Percentiles rank a stretch among this genome's conserved stretches.
Evolutionary conservation across 1,139 yeast species (phyloP).

Genomic region (Protomyces inouyei): DNA sequence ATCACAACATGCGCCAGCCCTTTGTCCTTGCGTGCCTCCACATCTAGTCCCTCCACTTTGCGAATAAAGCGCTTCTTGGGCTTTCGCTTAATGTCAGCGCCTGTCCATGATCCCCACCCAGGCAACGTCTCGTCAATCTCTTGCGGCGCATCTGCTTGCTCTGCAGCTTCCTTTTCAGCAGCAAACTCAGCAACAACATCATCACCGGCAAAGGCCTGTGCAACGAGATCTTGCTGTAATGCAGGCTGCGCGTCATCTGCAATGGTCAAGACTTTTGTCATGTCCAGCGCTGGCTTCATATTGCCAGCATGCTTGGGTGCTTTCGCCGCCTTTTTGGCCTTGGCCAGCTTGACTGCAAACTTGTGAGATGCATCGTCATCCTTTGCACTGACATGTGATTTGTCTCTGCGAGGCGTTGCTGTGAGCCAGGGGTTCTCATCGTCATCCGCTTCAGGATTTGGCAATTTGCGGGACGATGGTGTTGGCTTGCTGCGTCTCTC

Average conservation of each 20-base stretch:
- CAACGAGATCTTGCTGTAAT: slow-evolving; percentile 72
- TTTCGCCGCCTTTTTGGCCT: slow-evolving; percentile 30
- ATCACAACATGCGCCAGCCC: slow-evolving; percentile 74
- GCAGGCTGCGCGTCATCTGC: slow-evolving; percentile 27
- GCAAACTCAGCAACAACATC: slow-evolving; percentile 74
- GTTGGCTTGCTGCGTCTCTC: not conserved
- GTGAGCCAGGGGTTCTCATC: slow-evolving; percentile 18
- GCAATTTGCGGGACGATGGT: no score
- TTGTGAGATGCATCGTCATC: slow-evolving; percentile 38
- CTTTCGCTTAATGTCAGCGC: slow-evolving; percentile 39
- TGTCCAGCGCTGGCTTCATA: slow-evolving; percentile 1
- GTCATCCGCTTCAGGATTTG: not conserved
- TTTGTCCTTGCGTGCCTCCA: slow-evolving; percentile 72
- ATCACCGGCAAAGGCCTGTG: slow-evolving; percentile 96
- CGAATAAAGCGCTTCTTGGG: slow-evolving; percentile 55
- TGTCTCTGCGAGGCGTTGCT: slow-evolving; percentile 35
- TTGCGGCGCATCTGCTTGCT: slow-evolving; percentile 77
- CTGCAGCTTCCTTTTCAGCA: slow-evolving; percentile 63
- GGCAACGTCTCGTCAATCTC: slow-evolving; percentile 82
- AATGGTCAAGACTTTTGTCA: slow-evolving; percentile 8
- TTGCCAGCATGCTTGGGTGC: slow-evolving; percentile 3
- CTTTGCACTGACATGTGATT: slow-evolving; percentile 41
- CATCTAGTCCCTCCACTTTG: slow-evolving; percentile 59
- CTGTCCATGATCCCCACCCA: slow-evolving; percentile 69
- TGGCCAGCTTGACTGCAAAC: slow-evolving; percentile 38